These are phyloP conservation scores for Streptanthus diversifolius DNA, from an alignment of 345 rosid genomes.

Conservation along the genomic window DNA sequence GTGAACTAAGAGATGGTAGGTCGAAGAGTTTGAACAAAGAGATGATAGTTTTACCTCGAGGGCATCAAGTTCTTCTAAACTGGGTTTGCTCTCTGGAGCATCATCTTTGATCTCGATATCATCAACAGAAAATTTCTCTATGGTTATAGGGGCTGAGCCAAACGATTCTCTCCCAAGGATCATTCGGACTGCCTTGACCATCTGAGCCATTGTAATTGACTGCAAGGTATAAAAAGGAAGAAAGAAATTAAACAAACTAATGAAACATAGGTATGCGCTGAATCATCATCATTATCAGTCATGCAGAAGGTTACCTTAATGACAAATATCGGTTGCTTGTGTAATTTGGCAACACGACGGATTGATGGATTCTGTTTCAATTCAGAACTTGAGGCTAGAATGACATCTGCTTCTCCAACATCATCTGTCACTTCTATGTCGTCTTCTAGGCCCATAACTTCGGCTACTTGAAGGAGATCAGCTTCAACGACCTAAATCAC, in stretches of 20 bases:
- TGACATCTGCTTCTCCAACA: conserved; percentile 77
- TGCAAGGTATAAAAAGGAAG: conserved; percentile 35
- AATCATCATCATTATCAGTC: background rate
- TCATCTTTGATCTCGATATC: conserved; percentile 84
- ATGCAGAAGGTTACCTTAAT: conserved; percentile 52
- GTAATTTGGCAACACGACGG: conserved; percentile 79
- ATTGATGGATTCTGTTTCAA: conserved; percentile 79
- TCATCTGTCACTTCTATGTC: conserved; percentile 74
- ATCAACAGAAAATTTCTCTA: conserved; percentile 33
- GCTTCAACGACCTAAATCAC: conserved; percentile 65
- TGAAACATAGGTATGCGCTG: background rate
- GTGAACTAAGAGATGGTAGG: background rate
- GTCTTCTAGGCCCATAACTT: conserved; percentile 81
- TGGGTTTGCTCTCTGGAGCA: conserved; percentile 80
- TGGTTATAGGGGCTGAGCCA: conserved; percentile 40
- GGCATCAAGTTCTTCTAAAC: conserved; percentile 96
- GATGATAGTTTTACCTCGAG: conserved; percentile 56
- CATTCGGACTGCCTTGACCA: conserved; percentile 92
- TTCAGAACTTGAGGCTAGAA: conserved; percentile 73
- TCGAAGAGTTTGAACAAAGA: background rate
- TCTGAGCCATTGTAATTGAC: conserved; percentile 94
- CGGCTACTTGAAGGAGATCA: conserved; percentile 84
- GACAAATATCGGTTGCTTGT: conserved; percentile 70
- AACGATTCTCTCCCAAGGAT: conserved; percentile 73
- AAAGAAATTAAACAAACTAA: background rate